phyloP scores from a whole-genome alignment of 441 rosid species.

The Eutrema salsugineum region DNA sequence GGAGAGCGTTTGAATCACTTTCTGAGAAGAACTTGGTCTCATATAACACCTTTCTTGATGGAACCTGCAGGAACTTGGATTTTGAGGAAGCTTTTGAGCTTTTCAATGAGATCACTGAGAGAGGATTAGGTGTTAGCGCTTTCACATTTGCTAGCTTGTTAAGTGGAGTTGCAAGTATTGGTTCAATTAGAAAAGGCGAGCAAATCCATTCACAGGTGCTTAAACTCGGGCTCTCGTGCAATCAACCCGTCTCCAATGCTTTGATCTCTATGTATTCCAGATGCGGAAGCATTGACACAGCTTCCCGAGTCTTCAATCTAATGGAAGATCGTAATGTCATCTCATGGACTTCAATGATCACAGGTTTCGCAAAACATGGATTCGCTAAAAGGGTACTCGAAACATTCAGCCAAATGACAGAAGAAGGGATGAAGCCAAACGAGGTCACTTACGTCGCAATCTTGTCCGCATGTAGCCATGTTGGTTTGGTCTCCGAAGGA shows the following conservation, averaged over 20 bases:
- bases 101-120: conserved; percentile 37
- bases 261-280: conserved; percentile 65
- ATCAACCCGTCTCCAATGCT: conserved; percentile 46
- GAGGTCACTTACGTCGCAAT: conserved; percentile 55
- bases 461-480: conserved; percentile 66
- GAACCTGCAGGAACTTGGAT: conserved; percentile 42
- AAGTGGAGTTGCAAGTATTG: conserved; percentile 60
- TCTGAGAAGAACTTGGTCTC: conserved; percentile 59
- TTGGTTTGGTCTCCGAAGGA: conserved; percentile 55
- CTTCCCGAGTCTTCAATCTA: conserved; percentile 45
- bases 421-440: conserved; percentile 43
- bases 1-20: conserved; percentile 55
- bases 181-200: conserved; percentile 60
- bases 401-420: conserved; percentile 43
- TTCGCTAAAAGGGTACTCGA: conserved; percentile 46
- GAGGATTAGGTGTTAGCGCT: conserved; percentile 39
- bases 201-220: conserved; percentile 55
- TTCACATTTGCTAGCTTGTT: conserved; percentile 60
- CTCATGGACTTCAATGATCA: conserved; percentile 69
- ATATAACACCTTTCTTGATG: conserved; percentile 50
- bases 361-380: conserved; percentile 69
- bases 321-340: conserved; percentile 49
- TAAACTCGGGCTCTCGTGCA: conserved; percentile 46
- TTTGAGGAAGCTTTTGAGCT: conserved; percentile 42
- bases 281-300: conserved; percentile 54